Conservation (phyloP, 495 filamentous ascomycete genomes). For the Oleoguttula mirabilis region DNA sequence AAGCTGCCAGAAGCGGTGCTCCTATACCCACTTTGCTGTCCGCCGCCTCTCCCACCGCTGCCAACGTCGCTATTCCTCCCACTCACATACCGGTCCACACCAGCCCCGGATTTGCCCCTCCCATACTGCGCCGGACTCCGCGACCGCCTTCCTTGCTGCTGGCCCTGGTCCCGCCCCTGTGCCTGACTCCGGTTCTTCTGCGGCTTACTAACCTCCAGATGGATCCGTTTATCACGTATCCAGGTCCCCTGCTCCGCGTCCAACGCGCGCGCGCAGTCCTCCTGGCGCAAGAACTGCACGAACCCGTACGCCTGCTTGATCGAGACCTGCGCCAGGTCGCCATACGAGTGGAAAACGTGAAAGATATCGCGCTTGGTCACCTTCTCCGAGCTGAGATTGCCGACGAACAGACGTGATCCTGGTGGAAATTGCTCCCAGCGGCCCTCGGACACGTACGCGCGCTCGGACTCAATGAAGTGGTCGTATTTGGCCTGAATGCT, state of each 20-base stretch:
- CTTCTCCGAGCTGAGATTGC: conserved; percentile 84
- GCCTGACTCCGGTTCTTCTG: conserved; percentile 45
- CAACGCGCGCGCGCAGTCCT: conserved; percentile 61
- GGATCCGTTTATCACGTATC: conserved; percentile 75
- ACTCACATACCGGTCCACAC: conserved; percentile 26
- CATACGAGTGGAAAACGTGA: conserved; percentile 74
- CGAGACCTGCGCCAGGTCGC: conserved; percentile 83
- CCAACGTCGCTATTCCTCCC: conserved; percentile 20
- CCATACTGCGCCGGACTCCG: conserved; percentile 62
- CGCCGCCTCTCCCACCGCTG: conserved; percentile 33
- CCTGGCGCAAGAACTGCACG: conserved; percentile 75
- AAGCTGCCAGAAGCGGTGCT: no score
- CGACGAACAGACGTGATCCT: conserved; percentile 80
- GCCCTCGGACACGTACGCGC: conserved; percentile 71
- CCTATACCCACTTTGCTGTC: no score
- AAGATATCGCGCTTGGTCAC: conserved; percentile 92
- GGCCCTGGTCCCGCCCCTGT: no score
- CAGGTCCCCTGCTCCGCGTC: conserved; percentile 63
- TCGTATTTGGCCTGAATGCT: conserved; percentile 67
- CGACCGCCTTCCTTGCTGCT: conserved; percentile 42
- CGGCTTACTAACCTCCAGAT: conserved; percentile 85
- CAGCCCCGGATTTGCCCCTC: conserved; percentile 31
- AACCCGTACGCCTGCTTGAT: conserved; percentile 97
- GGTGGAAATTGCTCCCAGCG: conserved; percentile 88
- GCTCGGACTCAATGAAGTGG: conserved; percentile 66